Evolutionary conservation across 2,329 filamentous ascomycete genomes (phyloP).

Genomic region (Penicillium expansum): DNA sequence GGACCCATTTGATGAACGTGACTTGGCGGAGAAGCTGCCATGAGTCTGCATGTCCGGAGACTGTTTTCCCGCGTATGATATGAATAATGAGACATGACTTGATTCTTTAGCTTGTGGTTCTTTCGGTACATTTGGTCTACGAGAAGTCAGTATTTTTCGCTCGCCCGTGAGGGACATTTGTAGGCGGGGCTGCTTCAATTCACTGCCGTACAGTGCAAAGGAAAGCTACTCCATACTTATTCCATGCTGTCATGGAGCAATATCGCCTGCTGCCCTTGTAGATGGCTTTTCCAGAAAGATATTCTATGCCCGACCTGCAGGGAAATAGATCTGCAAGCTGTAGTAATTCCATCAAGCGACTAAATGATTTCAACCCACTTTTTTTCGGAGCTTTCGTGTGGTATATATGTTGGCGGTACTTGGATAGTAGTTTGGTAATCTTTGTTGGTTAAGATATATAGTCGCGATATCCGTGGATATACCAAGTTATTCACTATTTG

Average conservation of each 20-base stretch:
- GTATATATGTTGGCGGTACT: not conserved
- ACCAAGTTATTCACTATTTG: too few species aligned
- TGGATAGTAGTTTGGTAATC: not conserved
- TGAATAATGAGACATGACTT: slow-evolving; percentile 30
- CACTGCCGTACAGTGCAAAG: not conserved
- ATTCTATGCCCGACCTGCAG: not conserved
- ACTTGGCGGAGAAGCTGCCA: slow-evolving; percentile 31
- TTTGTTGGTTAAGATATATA: not conserved
- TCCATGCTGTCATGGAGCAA: not conserved
- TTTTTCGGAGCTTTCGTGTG: accelerated
- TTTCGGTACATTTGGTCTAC: not conserved
- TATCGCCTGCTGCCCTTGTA: not conserved
- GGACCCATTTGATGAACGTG: slow-evolving; percentile 46
- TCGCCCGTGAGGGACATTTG: not conserved
- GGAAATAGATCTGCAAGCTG: not conserved
- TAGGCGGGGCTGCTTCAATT: not conserved
- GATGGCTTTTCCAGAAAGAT: not conserved
- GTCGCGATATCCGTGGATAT: not conserved
- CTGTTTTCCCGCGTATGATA: slow-evolving; percentile 13
- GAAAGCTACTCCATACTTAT: too few species aligned
- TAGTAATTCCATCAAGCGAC: too few species aligned
- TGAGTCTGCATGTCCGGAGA: slow-evolving; percentile 6
- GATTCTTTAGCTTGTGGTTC: not conserved
- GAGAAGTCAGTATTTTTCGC: not conserved
- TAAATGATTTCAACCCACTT: not conserved